Conservation (phyloP, 106 monocot species). For the Phalaenopsis aphrodite region DNA sequence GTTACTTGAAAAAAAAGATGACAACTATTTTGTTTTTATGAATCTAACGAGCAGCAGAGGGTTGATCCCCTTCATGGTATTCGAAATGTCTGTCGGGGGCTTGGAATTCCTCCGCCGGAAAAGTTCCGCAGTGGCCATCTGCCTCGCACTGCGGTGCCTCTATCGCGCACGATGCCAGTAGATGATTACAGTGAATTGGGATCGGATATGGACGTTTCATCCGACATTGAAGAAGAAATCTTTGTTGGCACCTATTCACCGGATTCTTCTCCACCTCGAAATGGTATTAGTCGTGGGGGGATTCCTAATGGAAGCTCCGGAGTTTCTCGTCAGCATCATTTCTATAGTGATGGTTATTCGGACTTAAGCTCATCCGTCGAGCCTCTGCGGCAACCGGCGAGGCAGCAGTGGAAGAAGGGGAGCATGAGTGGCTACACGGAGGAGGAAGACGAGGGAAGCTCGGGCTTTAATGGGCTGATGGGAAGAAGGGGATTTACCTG, state of each 20-base stretch:
- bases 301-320: constrained; percentile 7
- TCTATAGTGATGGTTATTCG: constrained; percentile 62
- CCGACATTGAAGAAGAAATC: constrained; percentile 54
- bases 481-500: constrained; percentile 9
- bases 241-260: constrained; percentile 45
- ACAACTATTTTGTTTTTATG: not conserved
- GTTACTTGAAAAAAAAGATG: not conserved
- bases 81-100: constrained; percentile 21
- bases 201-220: constrained; percentile 69
- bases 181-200: constrained; percentile 40
- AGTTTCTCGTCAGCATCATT: constrained; percentile 17
- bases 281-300: constrained; percentile 14
- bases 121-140: constrained; percentile 89
- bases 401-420: constrained; percentile 20
- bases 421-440: constrained; percentile 28
- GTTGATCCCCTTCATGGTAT: constrained; percentile 20
- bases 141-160: constrained; percentile 26
- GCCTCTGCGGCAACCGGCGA: constrained; percentile 18
- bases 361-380: constrained; percentile 67
- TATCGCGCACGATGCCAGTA: constrained; percentile 19
- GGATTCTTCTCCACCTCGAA: constrained; percentile 50
- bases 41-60: constrained; percentile 15
- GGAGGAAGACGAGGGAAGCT: constrained; percentile 51
- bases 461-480: constrained; percentile 26
- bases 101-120: constrained; percentile 61